Evolutionary conservation across 257 asterid genomes (phyloP).

Genomic region (Misopates orontium): DNA sequence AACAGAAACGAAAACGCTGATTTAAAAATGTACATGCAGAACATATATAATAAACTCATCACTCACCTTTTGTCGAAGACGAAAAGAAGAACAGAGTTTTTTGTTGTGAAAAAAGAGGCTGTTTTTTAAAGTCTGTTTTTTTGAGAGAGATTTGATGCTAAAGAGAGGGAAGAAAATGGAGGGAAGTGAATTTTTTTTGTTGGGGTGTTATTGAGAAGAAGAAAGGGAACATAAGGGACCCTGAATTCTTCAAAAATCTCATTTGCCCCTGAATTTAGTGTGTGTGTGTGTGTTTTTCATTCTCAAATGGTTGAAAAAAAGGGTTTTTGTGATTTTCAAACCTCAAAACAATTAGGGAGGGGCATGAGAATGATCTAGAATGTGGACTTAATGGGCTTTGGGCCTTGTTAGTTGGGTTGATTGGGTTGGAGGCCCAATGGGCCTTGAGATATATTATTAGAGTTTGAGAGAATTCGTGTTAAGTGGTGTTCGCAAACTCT

Average conservation of each 20-base stretch:
- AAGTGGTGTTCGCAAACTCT: too few relatives aligned
- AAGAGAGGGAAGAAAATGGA: background rate
- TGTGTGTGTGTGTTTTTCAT: background rate
- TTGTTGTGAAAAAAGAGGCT: background rate
- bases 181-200: background rate
- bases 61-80: background rate
- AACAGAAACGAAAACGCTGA: background rate
- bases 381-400: background rate
- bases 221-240: background rate
- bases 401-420: background rate
- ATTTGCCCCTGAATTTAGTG: background rate
- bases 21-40: background rate
- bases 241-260: background rate
- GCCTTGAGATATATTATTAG: background rate
- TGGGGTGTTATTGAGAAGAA: background rate
- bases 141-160: background rate
- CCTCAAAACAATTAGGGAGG: too few relatives aligned
- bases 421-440: background rate
- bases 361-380: too few relatives aligned
- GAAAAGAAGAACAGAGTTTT: background rate
- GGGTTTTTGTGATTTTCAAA: too few relatives aligned
- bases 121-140: background rate
- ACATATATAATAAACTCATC: background rate
- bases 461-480: too few relatives aligned
- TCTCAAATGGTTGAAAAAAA: too few relatives aligned